These are phyloP conservation scores for Candida sojae DNA, from an alignment of 1,139 yeast genomes.

Conservation along the genomic window DNA sequence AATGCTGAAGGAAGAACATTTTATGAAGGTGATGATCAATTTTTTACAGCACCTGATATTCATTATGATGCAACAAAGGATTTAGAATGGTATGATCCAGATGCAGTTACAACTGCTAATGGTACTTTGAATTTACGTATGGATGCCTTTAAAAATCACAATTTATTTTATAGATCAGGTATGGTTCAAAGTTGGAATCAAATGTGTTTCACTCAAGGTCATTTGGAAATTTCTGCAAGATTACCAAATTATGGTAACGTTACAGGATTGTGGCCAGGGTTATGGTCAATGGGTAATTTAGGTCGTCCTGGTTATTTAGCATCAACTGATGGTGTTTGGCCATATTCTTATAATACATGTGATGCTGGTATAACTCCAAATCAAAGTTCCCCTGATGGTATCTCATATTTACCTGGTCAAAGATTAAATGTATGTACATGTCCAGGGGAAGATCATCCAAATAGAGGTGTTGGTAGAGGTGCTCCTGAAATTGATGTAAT, in stretches of 20 bases:
- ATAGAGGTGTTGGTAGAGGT: conserved; percentile 77
- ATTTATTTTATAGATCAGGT: conserved; percentile 75
- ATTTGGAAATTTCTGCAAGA: conserved; percentile 66
- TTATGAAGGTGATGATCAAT: conserved; percentile 82
- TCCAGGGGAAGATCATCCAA: conserved; percentile 77
- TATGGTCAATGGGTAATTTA: conserved; percentile 86
- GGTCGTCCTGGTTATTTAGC: conserved; percentile 85
- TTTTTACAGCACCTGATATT: conserved; percentile 74
- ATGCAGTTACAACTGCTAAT: conserved; percentile 66
- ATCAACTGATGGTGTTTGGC: conserved; percentile 86
- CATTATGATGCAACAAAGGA: conserved; percentile 81
- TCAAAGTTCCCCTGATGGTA: conserved; percentile 81
- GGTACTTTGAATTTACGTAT: conserved; percentile 67
- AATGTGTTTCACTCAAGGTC: conserved; percentile 78
- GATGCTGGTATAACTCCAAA: conserved; percentile 90
- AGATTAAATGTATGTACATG: conserved; percentile 70
- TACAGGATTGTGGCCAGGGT: conserved; percentile 87
- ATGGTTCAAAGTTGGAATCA: conserved; percentile 88
- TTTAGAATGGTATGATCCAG: conserved; percentile 89
- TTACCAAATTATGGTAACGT: conserved; percentile 71
- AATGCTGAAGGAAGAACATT: conserved; percentile 81
- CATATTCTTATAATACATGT: conserved; percentile 78
- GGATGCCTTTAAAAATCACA: conserved; percentile 75
- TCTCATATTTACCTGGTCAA: conserved; percentile 80
- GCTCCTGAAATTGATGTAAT: conserved; percentile 88